Percentiles rank a stretch among this genome's conserved stretches.
These are phyloP conservation scores for Candida adriatica DNA, from an alignment of 805 yeast genomes.

Conservation along the genomic window DNA sequence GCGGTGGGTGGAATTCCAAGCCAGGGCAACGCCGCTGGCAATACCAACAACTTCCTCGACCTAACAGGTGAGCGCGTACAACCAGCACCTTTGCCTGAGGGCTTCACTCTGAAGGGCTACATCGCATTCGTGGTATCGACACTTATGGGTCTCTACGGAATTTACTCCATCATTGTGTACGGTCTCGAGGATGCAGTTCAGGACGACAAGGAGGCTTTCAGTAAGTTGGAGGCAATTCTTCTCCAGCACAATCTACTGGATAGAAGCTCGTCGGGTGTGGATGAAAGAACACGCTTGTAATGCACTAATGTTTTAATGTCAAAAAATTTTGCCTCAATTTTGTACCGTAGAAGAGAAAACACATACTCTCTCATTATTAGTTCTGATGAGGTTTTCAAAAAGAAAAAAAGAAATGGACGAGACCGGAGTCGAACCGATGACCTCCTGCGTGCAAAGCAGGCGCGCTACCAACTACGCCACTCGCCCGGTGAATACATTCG, in stretches of 20 bases:
- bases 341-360: too few species aligned
- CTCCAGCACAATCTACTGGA: slow-evolving; percentile 21
- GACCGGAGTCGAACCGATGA: slow-evolving; percentile 56
- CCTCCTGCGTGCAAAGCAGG: slow-evolving; percentile 56
- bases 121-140: slow-evolving; percentile 52
- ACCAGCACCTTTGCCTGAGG: slow-evolving; percentile 55
- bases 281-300: slow-evolving; percentile 8
- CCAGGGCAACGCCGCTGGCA: slow-evolving; percentile 73
- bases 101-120: slow-evolving; percentile 68
- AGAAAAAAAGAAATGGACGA: slow-evolving; percentile 37
- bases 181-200: slow-evolving; percentile 58
- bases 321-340: too few species aligned
- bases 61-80: slow-evolving; percentile 56
- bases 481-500: slow-evolving; percentile 39
- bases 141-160: slow-evolving; percentile 51
- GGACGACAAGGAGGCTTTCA: slow-evolving; percentile 37
- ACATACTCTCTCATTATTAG: too few species aligned
- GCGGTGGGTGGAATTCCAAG: slow-evolving; percentile 35
- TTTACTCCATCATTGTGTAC: slow-evolving; percentile 50
- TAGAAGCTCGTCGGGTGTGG: slow-evolving; percentile 4
- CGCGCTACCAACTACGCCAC: slow-evolving; percentile 63
- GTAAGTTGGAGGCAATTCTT: slow-evolving; percentile 31
- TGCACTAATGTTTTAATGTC: not conserved
- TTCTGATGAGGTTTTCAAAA: too few species aligned
- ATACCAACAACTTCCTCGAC: slow-evolving; percentile 42